Base-by-base conservation (phyloP, 225 moss, liverwort and hornwort species). In the Physcomitrellopsis africana region DNA sequence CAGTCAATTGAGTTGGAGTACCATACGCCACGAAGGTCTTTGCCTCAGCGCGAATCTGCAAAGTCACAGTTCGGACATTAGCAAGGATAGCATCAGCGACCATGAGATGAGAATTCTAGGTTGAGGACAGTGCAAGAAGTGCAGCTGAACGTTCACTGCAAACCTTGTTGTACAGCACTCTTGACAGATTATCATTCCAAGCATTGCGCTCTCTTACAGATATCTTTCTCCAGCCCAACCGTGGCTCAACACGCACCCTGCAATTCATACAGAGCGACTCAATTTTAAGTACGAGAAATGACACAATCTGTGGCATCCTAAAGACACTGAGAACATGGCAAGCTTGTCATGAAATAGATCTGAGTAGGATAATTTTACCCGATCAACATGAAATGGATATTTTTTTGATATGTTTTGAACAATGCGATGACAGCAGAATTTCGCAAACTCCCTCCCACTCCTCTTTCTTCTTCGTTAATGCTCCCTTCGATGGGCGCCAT, bases 101-200 rank as follows among this genome's bases (percentile, higher is more conserved):
- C 29, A 48, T 13, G 0, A 69, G 27, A 63, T 23, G 9, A 20
- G 2, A 51, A 22, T 71, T 8, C 67, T 2, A 46, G 11, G 0
- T 14, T 55, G n/a, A 18, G 0, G 17, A 51, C 0, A 17, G 1
- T 43, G 48, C 11, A 18, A 1, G 15, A 26, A 71, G 20, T 27
- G 8, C n/a, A 2, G 0, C 7, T 20, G 11, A 24, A 29, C 45
- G 5, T 0, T 48, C 4, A 23, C 3, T 42, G 7, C 11, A 57
- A 37, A 96, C 89, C 86, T 94, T 97, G 46, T 87, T 90, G 32
- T 85, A 87, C 10, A 97, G 72, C 42, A 86, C 60, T 68, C 94
- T 89, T 9, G 94, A 91, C 64, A 97, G 52, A 57, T 90, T 86
- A 67, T 81, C 87, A 63, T 97, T 97, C 96, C 96, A 97, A 49